Conservation (phyloP, 306 rosid genomes). For the Dalbergia cultrata region DNA sequence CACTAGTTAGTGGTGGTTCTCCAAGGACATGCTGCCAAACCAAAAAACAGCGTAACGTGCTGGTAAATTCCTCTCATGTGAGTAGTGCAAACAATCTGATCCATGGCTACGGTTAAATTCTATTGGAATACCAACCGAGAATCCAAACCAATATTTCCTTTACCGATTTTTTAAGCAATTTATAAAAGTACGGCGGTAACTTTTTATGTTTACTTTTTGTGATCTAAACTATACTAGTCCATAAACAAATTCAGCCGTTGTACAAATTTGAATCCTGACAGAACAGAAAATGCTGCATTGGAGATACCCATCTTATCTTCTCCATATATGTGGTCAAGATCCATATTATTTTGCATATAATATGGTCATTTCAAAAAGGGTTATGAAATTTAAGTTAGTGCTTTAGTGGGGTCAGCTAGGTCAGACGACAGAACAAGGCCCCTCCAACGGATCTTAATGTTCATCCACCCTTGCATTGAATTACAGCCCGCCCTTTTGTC, state of each 20-base stretch:
- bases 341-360: slow-evolving; percentile 26
- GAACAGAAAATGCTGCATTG: slow-evolving; percentile 16
- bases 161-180: slow-evolving; percentile 29
- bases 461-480: background rate
- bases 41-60: background rate
- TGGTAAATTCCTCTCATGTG: slow-evolving; percentile 12
- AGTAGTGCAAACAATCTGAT: slow-evolving; percentile 35
- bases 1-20: background rate
- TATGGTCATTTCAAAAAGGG: background rate
- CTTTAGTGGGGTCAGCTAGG: slow-evolving; percentile 44
- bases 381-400: slow-evolving; percentile 38
- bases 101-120: background rate
- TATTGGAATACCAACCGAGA: slow-evolving; percentile 20
- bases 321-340: slow-evolving; percentile 12
- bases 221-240: slow-evolving; percentile 14
- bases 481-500: slow-evolving; percentile 34
- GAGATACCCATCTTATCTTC: background rate
- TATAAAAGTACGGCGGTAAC: background rate
- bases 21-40: background rate
- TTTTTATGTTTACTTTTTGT: slow-evolving; percentile 32
- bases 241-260: slow-evolving; percentile 48
- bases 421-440: background rate
- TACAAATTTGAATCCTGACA: slow-evolving; percentile 47
- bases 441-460: slow-evolving; percentile 37
- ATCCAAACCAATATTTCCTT: slow-evolving; percentile 41